phyloP scores from a whole-genome alignment of 75 land plant species.

The Pinus tabuliformis region DNA sequence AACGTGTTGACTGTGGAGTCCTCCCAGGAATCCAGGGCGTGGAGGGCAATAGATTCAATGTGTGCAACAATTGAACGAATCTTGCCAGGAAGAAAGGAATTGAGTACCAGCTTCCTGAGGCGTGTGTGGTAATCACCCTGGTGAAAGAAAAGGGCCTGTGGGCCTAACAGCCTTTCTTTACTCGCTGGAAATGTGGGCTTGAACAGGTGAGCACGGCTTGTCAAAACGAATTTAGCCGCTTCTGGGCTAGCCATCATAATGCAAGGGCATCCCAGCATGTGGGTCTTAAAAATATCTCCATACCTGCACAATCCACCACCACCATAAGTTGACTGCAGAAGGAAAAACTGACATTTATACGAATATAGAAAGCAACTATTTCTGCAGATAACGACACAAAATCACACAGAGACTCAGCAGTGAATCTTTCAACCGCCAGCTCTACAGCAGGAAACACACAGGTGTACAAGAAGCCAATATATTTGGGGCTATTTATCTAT shows the following conservation, averaged over 20 bases:
- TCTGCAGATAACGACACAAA: no score
- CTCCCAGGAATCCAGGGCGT: constrained; percentile 44
- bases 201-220: constrained; percentile 64
- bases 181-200: constrained; percentile 93
- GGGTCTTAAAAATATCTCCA: constrained; percentile 81
- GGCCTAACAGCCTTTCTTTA: constrained; percentile 84
- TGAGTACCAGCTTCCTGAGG: constrained; percentile 59
- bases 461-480: no score
- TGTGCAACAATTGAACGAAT: constrained; percentile 39
- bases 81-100: constrained; percentile 66
- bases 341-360: no score
- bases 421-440: no score
- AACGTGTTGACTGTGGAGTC: constrained; percentile 56
- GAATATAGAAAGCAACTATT: no score
- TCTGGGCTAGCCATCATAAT: constrained; percentile 89
- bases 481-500: no score
- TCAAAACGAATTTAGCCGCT: constrained; percentile 71
- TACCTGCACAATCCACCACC: constrained; percentile 32
- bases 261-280: constrained; percentile 83
- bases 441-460: no score
- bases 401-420: no score
- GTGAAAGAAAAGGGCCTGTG: constrained; percentile 81
- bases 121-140: constrained; percentile 73
- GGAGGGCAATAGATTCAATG: constrained; percentile 54
- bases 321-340: background rate